phyloP scores from a whole-genome alignment of 169 alveolate species.

The Babesia bigemina region DNA sequence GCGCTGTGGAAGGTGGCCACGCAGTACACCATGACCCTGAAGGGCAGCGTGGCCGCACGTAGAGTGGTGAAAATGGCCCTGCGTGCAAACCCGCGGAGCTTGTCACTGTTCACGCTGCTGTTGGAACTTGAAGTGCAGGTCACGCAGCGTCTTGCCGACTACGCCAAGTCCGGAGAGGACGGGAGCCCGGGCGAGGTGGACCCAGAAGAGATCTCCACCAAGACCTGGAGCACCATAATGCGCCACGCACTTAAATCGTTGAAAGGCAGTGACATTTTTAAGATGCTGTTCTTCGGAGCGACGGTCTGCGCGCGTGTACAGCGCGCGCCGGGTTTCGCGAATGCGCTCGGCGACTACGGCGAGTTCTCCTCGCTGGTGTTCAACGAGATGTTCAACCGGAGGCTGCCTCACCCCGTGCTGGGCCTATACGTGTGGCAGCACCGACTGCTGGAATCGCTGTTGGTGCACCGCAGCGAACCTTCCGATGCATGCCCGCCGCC shows the following conservation, averaged over 20 bases:
- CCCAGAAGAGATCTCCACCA: constrained; percentile 14
- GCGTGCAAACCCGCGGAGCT: constrained; percentile 43
- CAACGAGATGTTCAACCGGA: constrained; percentile 31
- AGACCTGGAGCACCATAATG: constrained; percentile 37
- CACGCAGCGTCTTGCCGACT: not conserved
- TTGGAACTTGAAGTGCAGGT: constrained; percentile 44
- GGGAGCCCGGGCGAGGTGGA: not conserved
- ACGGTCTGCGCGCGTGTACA: constrained; percentile 32
- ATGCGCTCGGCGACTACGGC: constrained; percentile 17
- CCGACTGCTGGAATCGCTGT: constrained; percentile 28
- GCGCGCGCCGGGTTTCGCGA: constrained; percentile 12
- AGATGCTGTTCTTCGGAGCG: constrained; percentile 42
- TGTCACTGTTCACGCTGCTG: constrained; percentile 17
- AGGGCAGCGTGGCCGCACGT: constrained; percentile 49
- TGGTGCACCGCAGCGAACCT: constrained; percentile 1
- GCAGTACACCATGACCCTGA: constrained; percentile 40
- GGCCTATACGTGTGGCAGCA: constrained; percentile 54
- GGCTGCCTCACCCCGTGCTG: constrained; percentile 15
- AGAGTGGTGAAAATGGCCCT: constrained; percentile 52
- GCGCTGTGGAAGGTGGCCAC: constrained; percentile 44
- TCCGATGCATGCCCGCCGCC: constrained; percentile 3
- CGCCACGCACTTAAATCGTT: constrained; percentile 16
- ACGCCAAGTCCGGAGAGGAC: not conserved
- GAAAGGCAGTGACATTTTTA: constrained; percentile 23
- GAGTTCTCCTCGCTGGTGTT: constrained; percentile 19